Conservation (phyloP, 768 basidiomycete species). For the Tulasnella sp. region DNA sequence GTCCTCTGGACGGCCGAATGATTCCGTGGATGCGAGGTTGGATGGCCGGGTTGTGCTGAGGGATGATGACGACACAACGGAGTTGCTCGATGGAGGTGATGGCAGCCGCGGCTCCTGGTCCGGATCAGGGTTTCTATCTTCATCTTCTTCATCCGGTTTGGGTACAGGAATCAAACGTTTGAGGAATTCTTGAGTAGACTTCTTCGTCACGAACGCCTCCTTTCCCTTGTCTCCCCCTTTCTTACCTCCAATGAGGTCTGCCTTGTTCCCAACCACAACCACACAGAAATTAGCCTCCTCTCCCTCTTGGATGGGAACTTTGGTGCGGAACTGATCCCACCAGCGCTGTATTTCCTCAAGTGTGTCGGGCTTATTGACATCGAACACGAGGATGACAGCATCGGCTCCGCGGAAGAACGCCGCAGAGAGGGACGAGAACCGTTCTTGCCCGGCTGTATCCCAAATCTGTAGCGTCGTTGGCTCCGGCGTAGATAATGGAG, state of each 20-base stretch:
- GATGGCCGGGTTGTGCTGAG: background rate
- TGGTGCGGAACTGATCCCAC: slow-evolving; percentile 69
- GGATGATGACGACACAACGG: background rate
- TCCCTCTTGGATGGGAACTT: slow-evolving; percentile 57
- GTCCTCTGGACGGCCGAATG: background rate
- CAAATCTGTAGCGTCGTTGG: slow-evolving; percentile 62
- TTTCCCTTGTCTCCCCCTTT: slow-evolving; percentile 23
- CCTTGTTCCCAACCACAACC: slow-evolving; percentile 66
- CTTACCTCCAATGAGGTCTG: slow-evolving; percentile 42
- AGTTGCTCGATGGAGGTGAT: background rate
- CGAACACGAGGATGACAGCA: slow-evolving; percentile 73
- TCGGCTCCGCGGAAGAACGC: slow-evolving; percentile 85
- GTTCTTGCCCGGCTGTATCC: slow-evolving; percentile 84
- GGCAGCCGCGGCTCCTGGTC: background rate
- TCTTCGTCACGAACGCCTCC: slow-evolving; percentile 4
- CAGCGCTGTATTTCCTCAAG: slow-evolving; percentile 55
- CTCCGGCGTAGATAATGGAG: slow-evolving; percentile 32
- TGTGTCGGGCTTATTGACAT: slow-evolving; percentile 59
- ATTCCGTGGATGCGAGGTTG: background rate
- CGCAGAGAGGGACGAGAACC: slow-evolving; percentile 71
- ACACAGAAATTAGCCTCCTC: slow-evolving; percentile 59
- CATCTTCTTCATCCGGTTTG: background rate
- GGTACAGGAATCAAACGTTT: background rate
- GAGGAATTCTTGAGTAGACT: slow-evolving; percentile 7
- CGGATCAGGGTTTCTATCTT: background rate